Conservation (phyloP, 306 rosid species). For the Macrotyloma uniflorum region DNA sequence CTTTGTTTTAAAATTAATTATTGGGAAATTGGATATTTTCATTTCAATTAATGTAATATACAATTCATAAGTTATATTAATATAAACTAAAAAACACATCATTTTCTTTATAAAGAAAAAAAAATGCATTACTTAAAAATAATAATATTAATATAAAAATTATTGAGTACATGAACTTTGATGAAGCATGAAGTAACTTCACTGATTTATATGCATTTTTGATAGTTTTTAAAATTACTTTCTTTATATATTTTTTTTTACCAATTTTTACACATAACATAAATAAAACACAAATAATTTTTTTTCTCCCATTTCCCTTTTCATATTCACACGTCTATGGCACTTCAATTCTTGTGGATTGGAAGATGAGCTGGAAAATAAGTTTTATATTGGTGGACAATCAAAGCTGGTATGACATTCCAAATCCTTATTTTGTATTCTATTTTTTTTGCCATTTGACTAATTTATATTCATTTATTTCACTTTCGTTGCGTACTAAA, state of each 20-base stretch:
- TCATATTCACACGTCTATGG: background rate
- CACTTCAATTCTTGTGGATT: background rate
- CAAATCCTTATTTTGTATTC: slow-evolving; percentile 4
- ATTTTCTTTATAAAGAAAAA: too few relatives aligned
- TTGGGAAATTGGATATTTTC: background rate
- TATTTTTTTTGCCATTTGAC: slow-evolving; percentile 26
- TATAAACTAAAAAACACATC: too few relatives aligned
- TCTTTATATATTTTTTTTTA: too few relatives aligned
- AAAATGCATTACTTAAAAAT: too few relatives aligned
- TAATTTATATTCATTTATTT: slow-evolving; percentile 5
- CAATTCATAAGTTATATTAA: too few relatives aligned
- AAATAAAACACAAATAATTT: too few relatives aligned
- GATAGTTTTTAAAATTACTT: too few relatives aligned
- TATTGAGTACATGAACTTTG: too few relatives aligned
- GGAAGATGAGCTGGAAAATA: slow-evolving; percentile 3
- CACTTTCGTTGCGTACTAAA: slow-evolving; percentile 19
- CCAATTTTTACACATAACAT: too few relatives aligned
- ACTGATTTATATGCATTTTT: too few relatives aligned
- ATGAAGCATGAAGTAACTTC: too few relatives aligned
- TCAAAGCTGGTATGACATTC: background rate
- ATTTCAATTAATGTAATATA: background rate
- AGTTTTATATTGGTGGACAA: slow-evolving; percentile 4
- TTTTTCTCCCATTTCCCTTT: background rate
- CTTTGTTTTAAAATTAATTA: background rate
- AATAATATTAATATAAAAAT: too few relatives aligned